Conservation (phyloP, 2,329 filamentous ascomycete species). For the Ascochyta viciae-villosae region DNA sequence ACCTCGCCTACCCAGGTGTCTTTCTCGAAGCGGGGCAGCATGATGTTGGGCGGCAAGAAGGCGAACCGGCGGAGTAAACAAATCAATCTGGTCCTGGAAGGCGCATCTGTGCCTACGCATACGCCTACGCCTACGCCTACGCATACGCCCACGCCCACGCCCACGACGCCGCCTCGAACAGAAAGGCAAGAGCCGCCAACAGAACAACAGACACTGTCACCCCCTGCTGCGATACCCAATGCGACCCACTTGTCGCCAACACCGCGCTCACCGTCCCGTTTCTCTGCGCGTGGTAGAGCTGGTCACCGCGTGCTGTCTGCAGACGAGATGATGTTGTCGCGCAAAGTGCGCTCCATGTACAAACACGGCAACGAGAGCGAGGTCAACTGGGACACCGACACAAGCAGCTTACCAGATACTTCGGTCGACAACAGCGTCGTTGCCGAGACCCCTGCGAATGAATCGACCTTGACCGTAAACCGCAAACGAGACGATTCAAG, state of each 20-base stretch:
- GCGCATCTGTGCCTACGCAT: slow-evolving; percentile 6
- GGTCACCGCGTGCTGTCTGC: slow-evolving; percentile 63
- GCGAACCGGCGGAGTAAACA: slow-evolving; percentile 49
- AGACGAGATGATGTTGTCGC: slow-evolving; percentile 68
- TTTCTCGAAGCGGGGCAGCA: slow-evolving; percentile 67
- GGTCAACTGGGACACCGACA: slow-evolving; percentile 50
- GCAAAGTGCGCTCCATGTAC: slow-evolving; percentile 70
- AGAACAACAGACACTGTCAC: slow-evolving; percentile 27
- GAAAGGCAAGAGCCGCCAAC: slow-evolving; percentile 22
- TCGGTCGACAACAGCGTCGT: slow-evolving; percentile 34
- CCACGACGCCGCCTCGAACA: slow-evolving; percentile 5
- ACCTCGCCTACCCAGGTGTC: slow-evolving; percentile 59
- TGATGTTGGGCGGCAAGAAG: slow-evolving; percentile 63
- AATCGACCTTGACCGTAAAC: slow-evolving; percentile 37
- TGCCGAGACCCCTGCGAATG: slow-evolving; percentile 32
- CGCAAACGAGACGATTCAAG: slow-evolving; percentile 34
- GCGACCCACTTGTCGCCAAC: slow-evolving; percentile 35
- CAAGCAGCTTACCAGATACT: slow-evolving; percentile 23
- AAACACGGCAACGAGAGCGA: slow-evolving; percentile 66
- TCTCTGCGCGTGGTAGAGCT: slow-evolving; percentile 46
- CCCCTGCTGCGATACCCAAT: slow-evolving; percentile 36
- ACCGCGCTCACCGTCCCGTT: slow-evolving; percentile 48
- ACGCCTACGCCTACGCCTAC: slow-evolving; percentile 16
- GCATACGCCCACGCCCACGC: slow-evolving; percentile 16
- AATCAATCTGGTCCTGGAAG: slow-evolving; percentile 33